These are phyloP conservation scores for Populus trichocarpa DNA, from an alignment of 441 rosid species.

Conservation along the genomic window DNA sequence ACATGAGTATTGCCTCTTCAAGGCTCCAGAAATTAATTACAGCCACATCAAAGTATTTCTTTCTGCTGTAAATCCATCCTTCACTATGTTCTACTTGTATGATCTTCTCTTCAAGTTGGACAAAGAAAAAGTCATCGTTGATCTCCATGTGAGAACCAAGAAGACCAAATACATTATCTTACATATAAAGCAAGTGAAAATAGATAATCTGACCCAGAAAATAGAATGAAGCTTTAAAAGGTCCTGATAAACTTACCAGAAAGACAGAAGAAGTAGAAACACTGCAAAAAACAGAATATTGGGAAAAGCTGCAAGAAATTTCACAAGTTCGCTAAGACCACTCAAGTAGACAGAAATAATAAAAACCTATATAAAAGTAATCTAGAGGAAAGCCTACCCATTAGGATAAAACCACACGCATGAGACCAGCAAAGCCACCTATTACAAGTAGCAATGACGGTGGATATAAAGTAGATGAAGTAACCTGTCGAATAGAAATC, in stretches of 20 bases:
- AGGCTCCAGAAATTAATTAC: neutral
- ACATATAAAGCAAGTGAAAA: neutral
- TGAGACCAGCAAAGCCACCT: slow-evolving; percentile 72
- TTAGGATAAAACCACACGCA: slow-evolving; percentile 67
- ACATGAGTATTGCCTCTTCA: neutral
- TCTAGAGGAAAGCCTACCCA: slow-evolving; percentile 44
- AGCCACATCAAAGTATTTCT: neutral
- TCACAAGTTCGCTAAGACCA: slow-evolving; percentile 3
- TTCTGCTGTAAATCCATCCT: neutral
- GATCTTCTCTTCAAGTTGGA: neutral
- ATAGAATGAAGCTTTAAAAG: neutral
- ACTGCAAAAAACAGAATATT: slow-evolving; percentile 43
- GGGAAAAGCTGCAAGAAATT: slow-evolving; percentile 29
- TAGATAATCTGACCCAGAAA: neutral
- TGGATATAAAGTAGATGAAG: slow-evolving; percentile 49
- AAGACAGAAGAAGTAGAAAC: slow-evolving; percentile 68
- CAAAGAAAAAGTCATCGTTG: neutral
- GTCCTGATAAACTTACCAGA: slow-evolving; percentile 41
- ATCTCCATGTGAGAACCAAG: neutral
- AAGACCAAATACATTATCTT: neutral
- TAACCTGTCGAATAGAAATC: slow-evolving; percentile 44
- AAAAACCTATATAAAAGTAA: neutral
- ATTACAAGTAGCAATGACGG: slow-evolving; percentile 56
- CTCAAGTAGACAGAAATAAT: neutral
- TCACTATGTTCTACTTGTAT: neutral